Conservation (phyloP, 257 asterid species). For the Solanum peruvianum region DNA sequence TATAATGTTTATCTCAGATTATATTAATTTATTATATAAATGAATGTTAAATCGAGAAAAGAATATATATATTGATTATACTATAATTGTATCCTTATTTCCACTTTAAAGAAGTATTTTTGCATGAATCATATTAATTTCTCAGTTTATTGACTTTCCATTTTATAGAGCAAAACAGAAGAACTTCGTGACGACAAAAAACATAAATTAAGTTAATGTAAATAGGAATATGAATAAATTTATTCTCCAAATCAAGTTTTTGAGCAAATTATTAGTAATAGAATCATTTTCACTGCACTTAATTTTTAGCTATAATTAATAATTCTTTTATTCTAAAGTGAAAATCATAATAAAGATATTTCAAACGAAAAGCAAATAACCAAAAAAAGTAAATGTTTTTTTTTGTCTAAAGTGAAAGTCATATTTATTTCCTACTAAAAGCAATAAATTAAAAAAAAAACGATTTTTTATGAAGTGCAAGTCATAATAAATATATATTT, state of each 20-base stretch:
- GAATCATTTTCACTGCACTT: background rate
- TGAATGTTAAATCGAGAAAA: too few relatives aligned
- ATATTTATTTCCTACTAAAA: background rate
- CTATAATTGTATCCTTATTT: too few relatives aligned
- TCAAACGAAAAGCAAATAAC: background rate
- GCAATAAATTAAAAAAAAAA: background rate
- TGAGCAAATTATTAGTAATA: background rate
- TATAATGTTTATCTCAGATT: too few relatives aligned
- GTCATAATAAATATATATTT: background rate
- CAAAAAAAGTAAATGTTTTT: background rate
- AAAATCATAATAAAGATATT: background rate
- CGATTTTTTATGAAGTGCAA: background rate
- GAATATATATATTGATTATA: too few relatives aligned
- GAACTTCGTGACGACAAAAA: rapidly evolving
- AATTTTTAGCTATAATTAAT: background rate
- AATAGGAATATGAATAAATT: background rate
- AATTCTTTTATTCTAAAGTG: background rate
- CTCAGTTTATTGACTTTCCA: too few relatives aligned
- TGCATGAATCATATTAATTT: too few relatives aligned
- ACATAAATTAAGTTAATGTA: background rate
- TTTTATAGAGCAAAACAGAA: background rate
- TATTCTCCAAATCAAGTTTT: background rate
- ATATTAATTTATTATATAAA: too few relatives aligned
- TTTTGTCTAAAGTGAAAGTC: background rate
- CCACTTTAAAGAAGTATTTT: too few relatives aligned